Percentiles rank a stretch among this genome's conserved stretches.
phyloP scores from a whole-genome alignment of 2,329 filamentous ascomycete species.

The Apiospora kogelbergensis region DNA sequence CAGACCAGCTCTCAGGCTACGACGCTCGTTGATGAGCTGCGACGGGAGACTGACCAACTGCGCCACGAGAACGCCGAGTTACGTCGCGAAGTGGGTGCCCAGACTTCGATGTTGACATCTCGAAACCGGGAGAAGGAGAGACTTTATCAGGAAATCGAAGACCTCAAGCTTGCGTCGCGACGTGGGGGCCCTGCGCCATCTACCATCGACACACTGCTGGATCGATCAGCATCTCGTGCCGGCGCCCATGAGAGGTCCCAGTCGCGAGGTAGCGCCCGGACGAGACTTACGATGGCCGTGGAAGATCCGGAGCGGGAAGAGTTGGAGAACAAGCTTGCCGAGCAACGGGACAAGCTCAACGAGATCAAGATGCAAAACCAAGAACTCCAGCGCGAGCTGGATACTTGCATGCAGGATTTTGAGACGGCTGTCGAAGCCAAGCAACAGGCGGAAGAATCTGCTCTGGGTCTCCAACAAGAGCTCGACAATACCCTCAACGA shows the following conservation, averaged over 20 bases:
- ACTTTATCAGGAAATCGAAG: conserved; percentile 95
- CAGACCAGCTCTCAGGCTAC: conserved; percentile 55
- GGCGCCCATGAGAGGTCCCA: conserved; percentile 67
- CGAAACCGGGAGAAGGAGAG: conserved; percentile 93
- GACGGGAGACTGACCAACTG: conserved; percentile 69
- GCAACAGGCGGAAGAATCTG: conserved; percentile 57
- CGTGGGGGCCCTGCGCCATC: conserved; percentile 63
- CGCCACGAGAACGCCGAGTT: conserved; percentile 92
- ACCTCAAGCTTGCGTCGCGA: conserved; percentile 84
- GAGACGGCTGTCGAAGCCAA: conserved; percentile 68
- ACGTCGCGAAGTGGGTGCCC: conserved; percentile 87
- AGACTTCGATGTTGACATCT: conserved; percentile 96
- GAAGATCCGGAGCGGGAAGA: conserved; percentile 83
- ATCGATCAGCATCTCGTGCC: conserved; percentile 88
- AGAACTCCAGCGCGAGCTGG: conserved; percentile 79
- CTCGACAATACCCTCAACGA: conserved; percentile 79
- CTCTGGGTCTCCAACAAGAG: conserved; percentile 72
- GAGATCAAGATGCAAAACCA: conserved; percentile 87
- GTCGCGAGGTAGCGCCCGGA: conserved; percentile 71
- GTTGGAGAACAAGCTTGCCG: conserved; percentile 78
- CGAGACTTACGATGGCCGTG: conserved; percentile 58
- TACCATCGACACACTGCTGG: conserved; percentile 85
- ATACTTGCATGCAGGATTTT: conserved; percentile 77
- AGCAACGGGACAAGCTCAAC: conserved; percentile 83
- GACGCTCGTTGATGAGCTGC: conserved; percentile 75